A percentile compares a stretch with the other conserved stretches of the same genome.
Evolutionary conservation across 805 yeast species (phyloP).

Genomic region (Zygotorulaspora sp.): DNA sequence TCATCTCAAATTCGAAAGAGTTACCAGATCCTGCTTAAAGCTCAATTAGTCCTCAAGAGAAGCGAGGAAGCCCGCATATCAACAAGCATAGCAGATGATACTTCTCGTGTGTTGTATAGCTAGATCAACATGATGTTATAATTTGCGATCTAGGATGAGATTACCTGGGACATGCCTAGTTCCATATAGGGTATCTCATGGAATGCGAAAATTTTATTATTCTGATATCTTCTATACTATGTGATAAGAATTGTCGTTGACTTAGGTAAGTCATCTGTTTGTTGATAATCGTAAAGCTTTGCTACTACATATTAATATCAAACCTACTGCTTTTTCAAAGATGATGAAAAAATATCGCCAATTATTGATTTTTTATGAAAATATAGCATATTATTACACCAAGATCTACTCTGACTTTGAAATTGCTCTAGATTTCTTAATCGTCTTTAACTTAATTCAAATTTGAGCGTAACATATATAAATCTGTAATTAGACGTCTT

Average conservation of each 20-base stretch:
- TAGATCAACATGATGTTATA: slow-evolving; percentile 42
- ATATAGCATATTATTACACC: slow-evolving; percentile 36
- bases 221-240: slow-evolving; percentile 21
- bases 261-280: slow-evolving; percentile 18
- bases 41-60: no score
- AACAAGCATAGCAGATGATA: no score
- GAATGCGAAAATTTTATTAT: slow-evolving; percentile 36
- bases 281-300: slow-evolving; percentile 9
- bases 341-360: slow-evolving; percentile 40
- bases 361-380: slow-evolving; percentile 30
- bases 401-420: slow-evolving; percentile 41
- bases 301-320: no score
- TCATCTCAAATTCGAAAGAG: no score
- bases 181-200: slow-evolving; percentile 37
- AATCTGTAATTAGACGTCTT: no score
- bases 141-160: slow-evolving; percentile 49
- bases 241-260: not conserved
- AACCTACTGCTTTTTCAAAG: no score
- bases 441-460: not conserved
- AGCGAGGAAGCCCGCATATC: no score
- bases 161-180: slow-evolving; percentile 47
- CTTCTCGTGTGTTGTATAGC: no score
- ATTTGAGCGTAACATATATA: not conserved
- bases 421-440: not conserved
- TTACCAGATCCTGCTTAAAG: no score